Evolutionary conservation across 768 basidiomycete species (phyloP).

Genomic region (Lactarius trivialis): DNA sequence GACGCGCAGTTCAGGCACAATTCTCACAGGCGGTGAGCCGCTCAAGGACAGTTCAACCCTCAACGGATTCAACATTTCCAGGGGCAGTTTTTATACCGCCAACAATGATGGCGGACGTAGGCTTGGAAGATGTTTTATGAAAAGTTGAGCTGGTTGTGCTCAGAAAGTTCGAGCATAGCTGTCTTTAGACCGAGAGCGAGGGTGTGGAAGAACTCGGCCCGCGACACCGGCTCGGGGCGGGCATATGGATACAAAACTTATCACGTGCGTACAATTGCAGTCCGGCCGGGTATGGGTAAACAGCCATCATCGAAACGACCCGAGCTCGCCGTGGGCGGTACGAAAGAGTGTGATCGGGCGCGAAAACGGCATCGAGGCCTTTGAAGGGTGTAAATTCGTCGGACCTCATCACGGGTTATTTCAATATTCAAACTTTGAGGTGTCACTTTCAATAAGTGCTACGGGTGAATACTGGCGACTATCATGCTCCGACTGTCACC

Average conservation of each 20-base stretch:
- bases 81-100: constrained; percentile 76
- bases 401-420: not conserved
- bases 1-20: constrained; percentile 36
- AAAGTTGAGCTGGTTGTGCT: constrained; percentile 74
- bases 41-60: constrained; percentile 55
- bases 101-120: constrained; percentile 60
- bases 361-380: constrained; percentile 80
- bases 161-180: constrained; percentile 36
- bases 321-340: constrained; percentile 85
- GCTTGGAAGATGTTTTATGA: constrained; percentile 59
- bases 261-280: constrained; percentile 65
- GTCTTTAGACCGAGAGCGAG: constrained; percentile 48
- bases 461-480: constrained; percentile 43
- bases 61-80: constrained; percentile 65
- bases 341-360: constrained; percentile 88
- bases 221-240: constrained; percentile 76
- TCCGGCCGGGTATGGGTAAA: constrained; percentile 84
- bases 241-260: constrained; percentile 72
- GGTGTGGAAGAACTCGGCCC: constrained; percentile 67
- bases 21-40: constrained; percentile 59
- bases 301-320: constrained; percentile 85
- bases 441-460: constrained; percentile 37
- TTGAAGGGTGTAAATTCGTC: constrained; percentile 58
- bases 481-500: not conserved
- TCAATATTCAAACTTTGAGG: not conserved